A percentile compares a stretch with the other conserved stretches of the same genome.
These are phyloP conservation scores for Solanum verrucosum DNA, from an alignment of 257 asterid genomes.

Conservation along the genomic window DNA sequence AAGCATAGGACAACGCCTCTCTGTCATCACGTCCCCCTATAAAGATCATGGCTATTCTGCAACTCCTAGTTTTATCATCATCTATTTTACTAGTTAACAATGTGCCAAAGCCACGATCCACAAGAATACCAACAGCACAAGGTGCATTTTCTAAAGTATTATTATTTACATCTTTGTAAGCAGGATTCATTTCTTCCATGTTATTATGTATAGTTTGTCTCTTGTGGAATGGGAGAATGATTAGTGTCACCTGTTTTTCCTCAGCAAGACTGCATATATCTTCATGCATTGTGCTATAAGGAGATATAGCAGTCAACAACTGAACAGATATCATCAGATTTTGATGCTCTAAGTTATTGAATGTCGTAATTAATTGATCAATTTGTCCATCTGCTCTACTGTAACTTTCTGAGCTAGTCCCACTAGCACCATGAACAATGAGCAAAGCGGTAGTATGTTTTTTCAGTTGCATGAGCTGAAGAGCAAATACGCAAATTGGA, in stretches of 20 bases:
- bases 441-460: conserved; percentile 11
- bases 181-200: conserved; percentile 18
- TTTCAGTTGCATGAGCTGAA: conserved; percentile 11
- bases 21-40: conserved; percentile 18
- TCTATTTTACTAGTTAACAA: neutral
- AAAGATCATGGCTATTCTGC: conserved; percentile 7
- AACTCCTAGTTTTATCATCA: neutral
- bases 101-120: conserved; percentile 12
- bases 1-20: conserved; percentile 14
- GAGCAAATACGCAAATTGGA: conserved; percentile 7
- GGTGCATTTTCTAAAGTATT: conserved; percentile 10
- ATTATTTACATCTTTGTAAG: conserved; percentile 9
- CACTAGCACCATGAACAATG: conserved; percentile 6
- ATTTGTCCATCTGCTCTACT: conserved; percentile 2
- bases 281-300: conserved; percentile 15
- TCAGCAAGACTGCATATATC: conserved; percentile 9
- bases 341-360: conserved; percentile 6
- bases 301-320: conserved; percentile 7
- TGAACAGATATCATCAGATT: conserved; percentile 5
- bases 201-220: conserved; percentile 8
- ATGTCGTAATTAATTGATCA: conserved; percentile 10
- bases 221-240: conserved; percentile 17
- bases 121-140: conserved; percentile 14
- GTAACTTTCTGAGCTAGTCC: neutral
- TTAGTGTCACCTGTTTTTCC: conserved; percentile 11